Conservation (phyloP, 2,329 filamentous ascomycete genomes). For the Phyllosticta ampelicida region DNA sequence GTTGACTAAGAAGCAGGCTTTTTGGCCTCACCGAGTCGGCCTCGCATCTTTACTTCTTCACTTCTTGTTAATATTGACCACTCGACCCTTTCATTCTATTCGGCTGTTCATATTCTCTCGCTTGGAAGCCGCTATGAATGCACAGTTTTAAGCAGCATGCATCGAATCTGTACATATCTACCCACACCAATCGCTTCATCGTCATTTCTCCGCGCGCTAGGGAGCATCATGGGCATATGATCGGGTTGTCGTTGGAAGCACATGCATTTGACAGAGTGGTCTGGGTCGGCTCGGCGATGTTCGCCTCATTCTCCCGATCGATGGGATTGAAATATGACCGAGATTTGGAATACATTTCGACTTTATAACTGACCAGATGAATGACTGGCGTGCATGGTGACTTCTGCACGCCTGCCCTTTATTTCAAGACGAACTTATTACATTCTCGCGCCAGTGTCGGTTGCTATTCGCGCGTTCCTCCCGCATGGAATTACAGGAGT, state of each 20-base stretch:
- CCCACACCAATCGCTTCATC: not conserved
- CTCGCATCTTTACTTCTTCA: not conserved
- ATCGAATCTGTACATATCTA: not conserved
- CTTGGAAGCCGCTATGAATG: not conserved
- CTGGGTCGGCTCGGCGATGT: no score
- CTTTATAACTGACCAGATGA: no score
- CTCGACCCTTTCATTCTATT: not conserved
- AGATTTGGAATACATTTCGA: no score
- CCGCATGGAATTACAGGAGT: no score
- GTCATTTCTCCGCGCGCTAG: not conserved
- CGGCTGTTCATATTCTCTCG: not conserved
- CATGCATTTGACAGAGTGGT: not conserved
- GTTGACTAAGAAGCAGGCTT: conserved; percentile 1
- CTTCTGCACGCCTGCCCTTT: no score
- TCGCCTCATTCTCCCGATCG: no score
- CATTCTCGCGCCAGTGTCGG: no score
- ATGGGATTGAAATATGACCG: no score
- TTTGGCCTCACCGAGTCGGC: not conserved
- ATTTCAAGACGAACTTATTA: no score
- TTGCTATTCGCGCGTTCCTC: no score
- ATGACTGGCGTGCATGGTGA: no score
- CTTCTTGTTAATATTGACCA: not conserved
- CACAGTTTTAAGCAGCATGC: not conserved
- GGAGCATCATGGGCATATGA: not conserved
- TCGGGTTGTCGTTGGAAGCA: not conserved